phyloP scores from a whole-genome alignment of 2,329 filamentous ascomycete species.

The Aureobasidium sp. region DNA sequence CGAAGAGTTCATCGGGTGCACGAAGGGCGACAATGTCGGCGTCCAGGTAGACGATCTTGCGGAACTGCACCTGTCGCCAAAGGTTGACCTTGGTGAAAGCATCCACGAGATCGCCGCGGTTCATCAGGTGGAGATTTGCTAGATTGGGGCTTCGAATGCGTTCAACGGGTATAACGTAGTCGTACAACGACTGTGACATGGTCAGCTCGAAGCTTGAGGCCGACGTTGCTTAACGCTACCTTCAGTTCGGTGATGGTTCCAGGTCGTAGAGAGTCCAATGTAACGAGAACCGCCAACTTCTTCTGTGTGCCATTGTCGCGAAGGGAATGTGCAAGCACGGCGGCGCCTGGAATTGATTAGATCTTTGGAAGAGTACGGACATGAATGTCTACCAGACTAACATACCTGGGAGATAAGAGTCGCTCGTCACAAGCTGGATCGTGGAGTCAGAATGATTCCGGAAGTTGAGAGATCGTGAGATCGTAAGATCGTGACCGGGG shows the following conservation, averaged over 20 bases:
- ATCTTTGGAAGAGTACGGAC: constrained; percentile 16
- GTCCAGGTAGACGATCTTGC: constrained; percentile 90
- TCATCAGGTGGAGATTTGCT: constrained; percentile 84
- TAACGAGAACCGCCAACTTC: constrained; percentile 79
- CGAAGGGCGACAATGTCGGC: constrained; percentile 86
- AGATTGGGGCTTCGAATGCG: constrained; percentile 70
- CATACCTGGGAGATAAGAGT: constrained; percentile 85
- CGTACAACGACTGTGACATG: constrained; percentile 62
- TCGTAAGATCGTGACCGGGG: not conserved
- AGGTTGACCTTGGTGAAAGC: constrained; percentile 95
- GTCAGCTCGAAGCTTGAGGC: constrained; percentile 17
- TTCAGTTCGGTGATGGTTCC: constrained; percentile 72
- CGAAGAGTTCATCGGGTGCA: constrained; percentile 88
- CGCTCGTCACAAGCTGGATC: constrained; percentile 77
- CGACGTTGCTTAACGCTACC: constrained; percentile 38
- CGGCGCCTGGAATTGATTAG: constrained; percentile 56
- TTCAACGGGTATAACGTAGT: constrained; percentile 79
- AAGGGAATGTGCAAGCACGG: constrained; percentile 89
- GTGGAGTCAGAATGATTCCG: not conserved
- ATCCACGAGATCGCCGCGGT: constrained; percentile 79
- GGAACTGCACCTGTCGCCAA: constrained; percentile 85
- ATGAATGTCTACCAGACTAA: constrained; percentile 18
- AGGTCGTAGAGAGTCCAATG: constrained; percentile 67
- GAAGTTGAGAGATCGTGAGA: not conserved
- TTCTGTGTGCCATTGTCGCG: constrained; percentile 82